Evolutionary conservation across 2,329 filamentous ascomycete species (phyloP), one percentile per base, ranked within the genome.

Genomic region (Botrytis galanthina): DNA sequence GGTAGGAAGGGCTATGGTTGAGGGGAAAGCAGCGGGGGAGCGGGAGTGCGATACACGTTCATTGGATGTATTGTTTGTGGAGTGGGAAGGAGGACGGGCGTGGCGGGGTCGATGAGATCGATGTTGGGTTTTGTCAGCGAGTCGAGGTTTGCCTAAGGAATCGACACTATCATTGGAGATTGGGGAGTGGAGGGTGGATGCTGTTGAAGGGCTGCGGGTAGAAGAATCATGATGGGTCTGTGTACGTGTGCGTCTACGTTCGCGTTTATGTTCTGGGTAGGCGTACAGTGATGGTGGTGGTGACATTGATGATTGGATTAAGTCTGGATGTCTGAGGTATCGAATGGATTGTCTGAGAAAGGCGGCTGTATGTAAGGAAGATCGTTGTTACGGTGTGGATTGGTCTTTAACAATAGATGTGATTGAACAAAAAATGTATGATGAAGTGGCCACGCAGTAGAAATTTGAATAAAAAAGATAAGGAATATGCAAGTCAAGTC

Each of bases 181-280:
- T 14, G 71, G 62, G 22, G 51, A 39, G 26, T 32, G 46, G 29
- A 72, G 29, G 5, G 71, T 72, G 32, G 71, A 68, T 68, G 71
- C 29, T 18, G 29, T 59, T 26, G 71, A 72, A 9, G 51, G 54
- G 44, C 39, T 68, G 16, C 35, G 35, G 14, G 18, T 29, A 14
- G 61, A 46, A 1, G 32, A n/a, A 32, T 61, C 29, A 44, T 37
- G 62, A 48, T 66, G 54, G 22, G 48, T 39, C 18, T 18, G 51
- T 69, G 62, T 48, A 18, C 37, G 61, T 68, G 29, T 48, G 26
- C 44, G 46, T 68, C 32, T 48, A n/a, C 14, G 35, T 22, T 35
- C 20, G 39, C 22, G 62, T 37, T 29, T 44, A 37, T 29, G 39
- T 42, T 60, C 57, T 57, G 62, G 51, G 9, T 57, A n/a, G 35